Percentiles rank a stretch among this genome's conserved stretches.
Conservation (phyloP, 352 stramenopile species). For the Pythium chondricola region DNA sequence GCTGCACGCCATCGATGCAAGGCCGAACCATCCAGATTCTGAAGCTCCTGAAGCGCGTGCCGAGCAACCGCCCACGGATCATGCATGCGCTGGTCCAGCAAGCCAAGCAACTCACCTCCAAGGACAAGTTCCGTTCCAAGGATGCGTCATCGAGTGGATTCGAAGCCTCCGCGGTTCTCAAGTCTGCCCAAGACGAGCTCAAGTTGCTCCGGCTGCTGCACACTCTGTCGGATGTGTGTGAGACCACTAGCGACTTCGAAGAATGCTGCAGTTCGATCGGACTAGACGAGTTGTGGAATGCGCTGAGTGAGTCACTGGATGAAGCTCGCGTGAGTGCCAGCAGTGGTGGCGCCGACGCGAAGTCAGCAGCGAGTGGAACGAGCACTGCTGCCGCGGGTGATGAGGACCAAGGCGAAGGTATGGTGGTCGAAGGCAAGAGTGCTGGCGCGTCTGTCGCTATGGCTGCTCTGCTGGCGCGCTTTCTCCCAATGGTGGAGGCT, state of each 20-base stretch:
- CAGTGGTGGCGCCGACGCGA: too few species aligned
- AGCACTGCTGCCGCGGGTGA: slow-evolving; percentile 12
- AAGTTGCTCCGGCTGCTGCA: slow-evolving; percentile 96
- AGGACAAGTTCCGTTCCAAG: slow-evolving; percentile 19
- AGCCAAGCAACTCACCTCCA: slow-evolving; percentile 36
- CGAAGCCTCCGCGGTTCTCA: slow-evolving; percentile 74
- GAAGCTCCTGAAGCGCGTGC: slow-evolving; percentile 67
- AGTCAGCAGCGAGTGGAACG: too few species aligned
- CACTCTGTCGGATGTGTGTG: slow-evolving; percentile 87
- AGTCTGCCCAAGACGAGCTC: slow-evolving; percentile 84
- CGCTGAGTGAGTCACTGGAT: slow-evolving; percentile 63
- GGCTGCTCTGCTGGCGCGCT: slow-evolving; percentile 93
- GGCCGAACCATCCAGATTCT: slow-evolving; percentile 73
- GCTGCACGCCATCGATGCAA: slow-evolving; percentile 79
- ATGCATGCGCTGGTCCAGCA: slow-evolving; percentile 65
- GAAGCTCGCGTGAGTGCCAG: slow-evolving; percentile 37
- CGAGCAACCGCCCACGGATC: slow-evolving; percentile 49
- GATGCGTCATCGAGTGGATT: slow-evolving; percentile 19
- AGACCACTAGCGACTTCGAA: slow-evolving; percentile 58
- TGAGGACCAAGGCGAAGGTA: slow-evolving; percentile 66
- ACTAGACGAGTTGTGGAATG: slow-evolving; percentile 71
- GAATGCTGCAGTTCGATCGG: slow-evolving; percentile 68
- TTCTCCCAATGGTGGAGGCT: slow-evolving; percentile 96
- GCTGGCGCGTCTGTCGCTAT: slow-evolving; percentile 84
- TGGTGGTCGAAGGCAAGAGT: slow-evolving; percentile 85